Conservation (phyloP, 2,329 filamentous ascomycete genomes). For the Grosmannia clavigera region DNA sequence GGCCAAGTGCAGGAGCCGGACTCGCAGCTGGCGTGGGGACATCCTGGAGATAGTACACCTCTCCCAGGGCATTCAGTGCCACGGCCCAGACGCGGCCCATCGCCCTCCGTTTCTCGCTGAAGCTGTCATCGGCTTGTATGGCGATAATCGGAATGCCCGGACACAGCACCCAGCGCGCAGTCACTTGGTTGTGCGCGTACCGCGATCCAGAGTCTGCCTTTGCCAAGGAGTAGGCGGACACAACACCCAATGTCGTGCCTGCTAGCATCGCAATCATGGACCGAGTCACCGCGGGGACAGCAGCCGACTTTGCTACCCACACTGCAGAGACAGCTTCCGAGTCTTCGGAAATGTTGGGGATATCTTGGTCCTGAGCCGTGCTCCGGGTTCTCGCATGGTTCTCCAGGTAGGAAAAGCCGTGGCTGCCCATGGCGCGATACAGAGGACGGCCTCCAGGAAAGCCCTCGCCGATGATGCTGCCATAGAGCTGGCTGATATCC, state of each 20-base stretch:
- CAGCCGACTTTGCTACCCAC: constrained; percentile 78
- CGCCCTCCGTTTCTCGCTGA: constrained; percentile 56
- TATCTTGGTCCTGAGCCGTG: constrained; percentile 53
- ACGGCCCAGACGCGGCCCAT: constrained; percentile 76
- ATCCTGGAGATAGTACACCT: constrained; percentile 74
- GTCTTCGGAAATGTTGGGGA: constrained; percentile 61
- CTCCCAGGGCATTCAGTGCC: constrained; percentile 84
- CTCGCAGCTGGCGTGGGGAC: constrained; percentile 35
- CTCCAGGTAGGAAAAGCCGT: constrained; percentile 62
- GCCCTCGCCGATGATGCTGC: constrained; percentile 75
- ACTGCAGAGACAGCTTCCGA: constrained; percentile 64
- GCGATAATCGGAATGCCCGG: constrained; percentile 79
- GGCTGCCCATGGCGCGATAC: constrained; percentile 62
- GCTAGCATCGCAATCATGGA: constrained; percentile 71
- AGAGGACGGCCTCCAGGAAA: constrained; percentile 72
- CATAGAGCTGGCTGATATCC: constrained; percentile 79
- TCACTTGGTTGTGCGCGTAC: constrained; percentile 63
- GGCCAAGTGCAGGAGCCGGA: not conserved
- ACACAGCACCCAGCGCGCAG: constrained; percentile 78
- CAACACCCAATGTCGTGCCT: constrained; percentile 70
- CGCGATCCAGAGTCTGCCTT: constrained; percentile 44
- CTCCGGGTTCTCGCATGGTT: constrained; percentile 38
- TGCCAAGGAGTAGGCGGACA: constrained; percentile 71
- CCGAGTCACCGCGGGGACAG: constrained; percentile 58
- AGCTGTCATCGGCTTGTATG: constrained; percentile 73